phyloP scores from a whole-genome alignment of 169 alveolate genomes.

The Eimeria maxima region DNA sequence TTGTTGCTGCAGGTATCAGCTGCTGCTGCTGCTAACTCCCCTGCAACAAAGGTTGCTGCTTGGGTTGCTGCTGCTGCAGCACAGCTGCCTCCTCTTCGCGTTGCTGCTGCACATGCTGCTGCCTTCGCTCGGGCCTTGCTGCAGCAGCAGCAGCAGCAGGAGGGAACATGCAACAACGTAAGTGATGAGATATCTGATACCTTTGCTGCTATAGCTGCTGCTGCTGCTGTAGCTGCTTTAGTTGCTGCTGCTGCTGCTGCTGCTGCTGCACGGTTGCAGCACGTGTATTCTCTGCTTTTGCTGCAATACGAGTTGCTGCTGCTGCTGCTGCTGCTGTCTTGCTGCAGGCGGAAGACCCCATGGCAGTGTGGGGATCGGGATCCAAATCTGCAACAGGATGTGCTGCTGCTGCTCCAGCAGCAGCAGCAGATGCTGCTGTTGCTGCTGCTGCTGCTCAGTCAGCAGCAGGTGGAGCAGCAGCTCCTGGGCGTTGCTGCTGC shows the following conservation, averaged over 20 bases:
- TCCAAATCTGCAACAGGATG: not conserved
- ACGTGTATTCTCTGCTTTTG: too few relatives aligned
- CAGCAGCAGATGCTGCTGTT: not conserved
- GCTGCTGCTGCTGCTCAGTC: not conserved
- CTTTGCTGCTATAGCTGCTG: not conserved
- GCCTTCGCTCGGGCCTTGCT: not conserved
- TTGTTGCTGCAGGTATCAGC: not conserved
- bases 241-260: conserved; percentile 26
- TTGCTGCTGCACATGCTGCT: conserved; percentile 24
- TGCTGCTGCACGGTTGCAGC: conserved; percentile 2
- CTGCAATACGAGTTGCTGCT: conserved; percentile 17
- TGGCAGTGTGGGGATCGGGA: not conserved
- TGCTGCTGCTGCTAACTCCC: not conserved
- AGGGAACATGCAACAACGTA: not conserved
- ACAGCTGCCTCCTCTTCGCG: conserved; percentile 12
- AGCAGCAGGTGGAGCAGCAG: not conserved
- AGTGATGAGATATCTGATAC: not conserved
- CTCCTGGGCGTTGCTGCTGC: not conserved
- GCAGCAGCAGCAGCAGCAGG: conserved; percentile 65
- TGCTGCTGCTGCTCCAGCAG: conserved; percentile 10
- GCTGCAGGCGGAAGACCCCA: not conserved
- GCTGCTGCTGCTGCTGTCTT: conserved; percentile 20
- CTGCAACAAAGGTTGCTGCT: not conserved
- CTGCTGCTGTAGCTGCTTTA: conserved; percentile 9
- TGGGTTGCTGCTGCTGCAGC: conserved; percentile 55